These are phyloP conservation scores for Vanrija sp. DNA, from an alignment of 1,284 basidiomycete genomes.

Conservation along the genomic window DNA sequence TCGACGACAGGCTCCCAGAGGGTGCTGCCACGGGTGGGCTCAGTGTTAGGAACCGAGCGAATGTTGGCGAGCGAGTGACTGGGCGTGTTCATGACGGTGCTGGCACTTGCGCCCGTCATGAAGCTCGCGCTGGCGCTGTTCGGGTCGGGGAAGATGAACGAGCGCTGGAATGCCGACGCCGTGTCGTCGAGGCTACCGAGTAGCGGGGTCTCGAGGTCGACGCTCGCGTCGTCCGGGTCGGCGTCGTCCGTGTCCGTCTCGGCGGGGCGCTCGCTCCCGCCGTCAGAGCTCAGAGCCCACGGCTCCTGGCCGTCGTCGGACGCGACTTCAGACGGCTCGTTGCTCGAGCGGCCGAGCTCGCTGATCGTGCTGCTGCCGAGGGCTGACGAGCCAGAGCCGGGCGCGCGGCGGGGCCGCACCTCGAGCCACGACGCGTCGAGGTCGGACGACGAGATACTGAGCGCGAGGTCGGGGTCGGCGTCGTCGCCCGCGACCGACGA, in stretches of 20 bases:
- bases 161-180: conserved; percentile 9
- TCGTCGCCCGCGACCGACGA: background rate
- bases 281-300: conserved; percentile 3
- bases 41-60: background rate
- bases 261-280: background rate
- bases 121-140: conserved; percentile 1
- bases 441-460: conserved; percentile 10
- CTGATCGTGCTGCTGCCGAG: conserved; percentile 9
- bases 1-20: background rate
- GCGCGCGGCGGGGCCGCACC: background rate
- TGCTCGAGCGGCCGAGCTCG: conserved; percentile 5
- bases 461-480: conserved; percentile 8
- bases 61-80: background rate
- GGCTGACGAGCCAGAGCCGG: conserved; percentile 3
- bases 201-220: background rate
- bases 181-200: background rate
- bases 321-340: background rate
- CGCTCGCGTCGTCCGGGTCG: background rate
- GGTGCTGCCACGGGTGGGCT: background rate
- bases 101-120: background rate
- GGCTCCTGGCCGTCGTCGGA: conserved; percentile 5
- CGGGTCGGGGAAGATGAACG: conserved; percentile 20
- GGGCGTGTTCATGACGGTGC: background rate
- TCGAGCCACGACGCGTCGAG: conserved; percentile 13
- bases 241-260: background rate